A percentile compares a stretch with the other conserved stretches of the same genome.
These are phyloP conservation scores for Letharia columbiana DNA, from an alignment of 495 filamentous ascomycete genomes.

Conservation along the genomic window DNA sequence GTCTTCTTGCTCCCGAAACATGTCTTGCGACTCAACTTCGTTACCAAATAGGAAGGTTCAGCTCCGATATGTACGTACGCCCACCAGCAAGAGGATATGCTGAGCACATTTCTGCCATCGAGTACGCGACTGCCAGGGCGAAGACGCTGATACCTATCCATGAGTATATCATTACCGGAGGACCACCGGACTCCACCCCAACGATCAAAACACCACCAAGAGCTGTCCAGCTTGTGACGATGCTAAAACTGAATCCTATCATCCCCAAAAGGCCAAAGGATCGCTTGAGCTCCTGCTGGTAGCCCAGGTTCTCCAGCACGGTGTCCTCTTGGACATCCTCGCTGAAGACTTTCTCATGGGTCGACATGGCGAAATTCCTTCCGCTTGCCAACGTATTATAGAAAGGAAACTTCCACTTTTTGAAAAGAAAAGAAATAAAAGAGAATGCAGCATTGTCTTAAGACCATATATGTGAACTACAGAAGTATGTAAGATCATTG, in stretches of 20 bases:
- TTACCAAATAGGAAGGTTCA: too few relatives aligned
- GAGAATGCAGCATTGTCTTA: neutral
- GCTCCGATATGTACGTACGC: constrained; percentile 13
- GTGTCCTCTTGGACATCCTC: constrained; percentile 35
- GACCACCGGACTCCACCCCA: constrained; percentile 46
- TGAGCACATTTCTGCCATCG: constrained; percentile 46
- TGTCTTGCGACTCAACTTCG: too few relatives aligned
- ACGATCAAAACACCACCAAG: constrained; percentile 49
- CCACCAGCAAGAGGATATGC: constrained; percentile 17
- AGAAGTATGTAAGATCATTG: neutral
- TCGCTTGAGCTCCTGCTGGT: constrained; percentile 50
- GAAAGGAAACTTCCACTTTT: neutral
- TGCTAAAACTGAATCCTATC: constrained; percentile 52
- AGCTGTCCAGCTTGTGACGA: constrained; percentile 53
- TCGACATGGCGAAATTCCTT: neutral
- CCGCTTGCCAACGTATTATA: neutral
- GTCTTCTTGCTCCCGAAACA: too few relatives aligned
- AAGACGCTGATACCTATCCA: constrained; percentile 45
- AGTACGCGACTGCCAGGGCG: constrained; percentile 45
- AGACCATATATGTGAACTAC: neutral
- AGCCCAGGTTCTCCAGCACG: constrained; percentile 39
- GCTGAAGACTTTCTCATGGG: constrained; percentile 25
- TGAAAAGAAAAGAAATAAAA: neutral
- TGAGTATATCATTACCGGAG: constrained; percentile 50
- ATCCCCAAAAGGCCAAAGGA: constrained; percentile 51